phyloP scores from a whole-genome alignment of 208 protist species.

The Naegleria fowleri region DNA sequence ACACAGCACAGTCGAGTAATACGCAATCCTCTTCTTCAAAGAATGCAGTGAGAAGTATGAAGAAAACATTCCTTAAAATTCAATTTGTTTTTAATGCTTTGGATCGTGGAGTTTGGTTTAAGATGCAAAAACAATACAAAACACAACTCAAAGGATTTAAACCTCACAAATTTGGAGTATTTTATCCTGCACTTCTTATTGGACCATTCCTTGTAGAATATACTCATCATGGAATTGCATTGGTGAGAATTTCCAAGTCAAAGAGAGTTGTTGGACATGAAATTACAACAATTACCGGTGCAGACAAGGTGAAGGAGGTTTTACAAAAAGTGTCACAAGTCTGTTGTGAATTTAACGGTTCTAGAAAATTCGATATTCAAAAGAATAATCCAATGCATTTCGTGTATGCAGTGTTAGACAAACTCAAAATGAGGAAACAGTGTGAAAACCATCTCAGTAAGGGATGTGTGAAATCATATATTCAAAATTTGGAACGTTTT shows the following conservation, averaged over 20 bases:
- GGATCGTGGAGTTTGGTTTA: background rate
- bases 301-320: background rate
- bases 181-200: background rate
- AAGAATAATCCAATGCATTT: background rate
- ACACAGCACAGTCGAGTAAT: too few species aligned
- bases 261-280: background rate
- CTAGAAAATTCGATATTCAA: background rate
- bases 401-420: background rate
- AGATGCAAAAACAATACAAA: background rate
- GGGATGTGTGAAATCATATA: background rate
- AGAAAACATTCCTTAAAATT: background rate
- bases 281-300: background rate
- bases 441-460: background rate
- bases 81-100: background rate
- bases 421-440: background rate
- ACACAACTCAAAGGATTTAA: background rate
- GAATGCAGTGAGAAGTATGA: background rate
- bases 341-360: background rate
- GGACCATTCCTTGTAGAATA: background rate
- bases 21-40: too few species aligned
- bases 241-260: background rate
- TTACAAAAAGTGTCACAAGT: background rate
- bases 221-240: background rate
- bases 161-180: background rate
- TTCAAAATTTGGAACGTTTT: constrained; percentile 8